These are phyloP conservation scores for Neurospora sp. DNA, from an alignment of 495 filamentous ascomycete species.

Conservation along the genomic window DNA sequence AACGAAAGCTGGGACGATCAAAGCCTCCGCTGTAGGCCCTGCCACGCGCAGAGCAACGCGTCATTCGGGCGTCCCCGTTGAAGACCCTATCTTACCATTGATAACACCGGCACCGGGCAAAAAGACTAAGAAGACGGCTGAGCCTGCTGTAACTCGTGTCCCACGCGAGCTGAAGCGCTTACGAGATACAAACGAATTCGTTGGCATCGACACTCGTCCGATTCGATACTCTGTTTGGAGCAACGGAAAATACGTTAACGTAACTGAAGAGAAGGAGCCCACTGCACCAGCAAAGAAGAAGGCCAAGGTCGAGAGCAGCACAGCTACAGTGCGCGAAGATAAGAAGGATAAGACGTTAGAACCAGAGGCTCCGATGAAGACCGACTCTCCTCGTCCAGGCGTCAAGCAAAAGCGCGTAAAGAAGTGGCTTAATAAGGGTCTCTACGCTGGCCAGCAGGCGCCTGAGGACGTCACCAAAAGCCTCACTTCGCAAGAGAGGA, in stretches of 20 bases:
- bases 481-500: slow-evolving; percentile 47
- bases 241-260: slow-evolving; percentile 42
- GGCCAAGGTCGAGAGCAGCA: slow-evolving; percentile 25
- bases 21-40: slow-evolving; percentile 20
- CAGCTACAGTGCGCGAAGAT: background rate
- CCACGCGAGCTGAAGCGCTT: slow-evolving; percentile 40
- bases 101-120: slow-evolving; percentile 27
- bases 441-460: slow-evolving; percentile 78
- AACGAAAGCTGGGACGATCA: background rate
- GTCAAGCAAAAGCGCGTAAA: slow-evolving; percentile 45
- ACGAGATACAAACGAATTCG: slow-evolving; percentile 45
- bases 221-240: slow-evolving; percentile 42
- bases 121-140: slow-evolving; percentile 34
- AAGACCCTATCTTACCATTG: slow-evolving; percentile 36
- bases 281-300: slow-evolving; percentile 31
- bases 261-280: slow-evolving; percentile 11
- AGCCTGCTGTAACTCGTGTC: slow-evolving; percentile 28
- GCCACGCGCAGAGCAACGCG: slow-evolving; percentile 25
- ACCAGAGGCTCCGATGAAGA: slow-evolving; percentile 30
- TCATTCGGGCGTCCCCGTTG: slow-evolving; percentile 36
- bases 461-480: slow-evolving; percentile 49
- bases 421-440: slow-evolving; percentile 67
- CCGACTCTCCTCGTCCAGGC: slow-evolving; percentile 27
- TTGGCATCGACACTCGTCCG: slow-evolving; percentile 40
- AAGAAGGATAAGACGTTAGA: slow-evolving; percentile 24